These are phyloP conservation scores for Wickerhamomyces bovis DNA, from an alignment of 805 yeast species.

Conservation along the genomic window DNA sequence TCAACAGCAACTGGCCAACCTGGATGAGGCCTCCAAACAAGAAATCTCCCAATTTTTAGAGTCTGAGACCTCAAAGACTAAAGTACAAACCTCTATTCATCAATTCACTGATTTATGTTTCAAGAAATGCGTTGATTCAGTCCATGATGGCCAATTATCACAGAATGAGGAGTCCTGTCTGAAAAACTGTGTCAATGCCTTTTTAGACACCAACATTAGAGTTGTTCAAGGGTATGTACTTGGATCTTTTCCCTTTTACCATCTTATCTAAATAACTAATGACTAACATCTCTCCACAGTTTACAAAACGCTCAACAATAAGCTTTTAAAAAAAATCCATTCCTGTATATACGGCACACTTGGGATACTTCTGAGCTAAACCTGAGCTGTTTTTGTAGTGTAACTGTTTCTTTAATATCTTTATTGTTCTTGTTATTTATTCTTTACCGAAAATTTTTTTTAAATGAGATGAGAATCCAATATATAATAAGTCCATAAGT, in stretches of 20 bases:
- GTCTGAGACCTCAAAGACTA: conserved; percentile 77
- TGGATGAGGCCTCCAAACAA: conserved; percentile 66
- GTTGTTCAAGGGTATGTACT: conserved; percentile 51
- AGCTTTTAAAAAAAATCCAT: background rate
- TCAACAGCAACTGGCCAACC: conserved; percentile 34
- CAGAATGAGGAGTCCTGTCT: conserved; percentile 65
- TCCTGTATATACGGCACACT: too few species aligned
- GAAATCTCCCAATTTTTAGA: conserved; percentile 75
- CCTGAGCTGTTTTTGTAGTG: too few species aligned
- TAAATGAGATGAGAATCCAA: too few species aligned
- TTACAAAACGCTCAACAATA: conserved; percentile 17
- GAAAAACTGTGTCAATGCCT: conserved; percentile 76
- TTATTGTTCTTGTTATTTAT: too few species aligned
- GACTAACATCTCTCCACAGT: conserved; percentile 5
- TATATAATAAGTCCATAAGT: too few species aligned
- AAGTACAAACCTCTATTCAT: conserved; percentile 83
- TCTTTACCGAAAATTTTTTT: too few species aligned
- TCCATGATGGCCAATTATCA: conserved; percentile 44
- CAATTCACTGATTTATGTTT: conserved; percentile 87
- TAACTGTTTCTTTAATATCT: too few species aligned
- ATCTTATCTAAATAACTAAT: too few species aligned
- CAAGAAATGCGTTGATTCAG: conserved; percentile 64
- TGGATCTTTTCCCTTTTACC: background rate
- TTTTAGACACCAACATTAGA: conserved; percentile 80
- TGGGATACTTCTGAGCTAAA: too few species aligned